These are phyloP conservation scores for Ochetophila trinervis DNA, from an alignment of 306 rosid genomes.

Conservation along the genomic window DNA sequence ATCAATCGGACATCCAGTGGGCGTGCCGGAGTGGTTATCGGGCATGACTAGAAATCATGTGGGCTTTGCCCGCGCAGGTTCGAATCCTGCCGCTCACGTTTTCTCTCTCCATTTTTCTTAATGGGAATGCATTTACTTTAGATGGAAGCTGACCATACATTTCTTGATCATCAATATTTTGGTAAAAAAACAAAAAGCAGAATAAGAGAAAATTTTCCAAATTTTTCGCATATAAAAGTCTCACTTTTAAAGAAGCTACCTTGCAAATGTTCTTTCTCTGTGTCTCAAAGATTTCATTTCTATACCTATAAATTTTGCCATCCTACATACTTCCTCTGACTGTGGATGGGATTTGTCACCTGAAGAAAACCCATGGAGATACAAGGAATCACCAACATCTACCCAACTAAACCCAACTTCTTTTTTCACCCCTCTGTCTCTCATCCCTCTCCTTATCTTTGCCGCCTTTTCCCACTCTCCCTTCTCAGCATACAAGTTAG, in stretches of 20 bases:
- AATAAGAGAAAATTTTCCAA: too few species aligned
- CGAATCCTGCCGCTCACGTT: slow-evolving; percentile 32
- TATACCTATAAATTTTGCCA: slow-evolving; percentile 57
- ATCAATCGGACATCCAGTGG: not conserved
- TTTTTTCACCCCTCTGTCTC: slow-evolving; percentile 67
- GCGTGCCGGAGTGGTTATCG: slow-evolving; percentile 37
- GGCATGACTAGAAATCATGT: slow-evolving; percentile 35
- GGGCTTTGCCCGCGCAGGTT: slow-evolving; percentile 36
- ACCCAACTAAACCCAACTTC: slow-evolving; percentile 85
- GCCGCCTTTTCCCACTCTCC: slow-evolving; percentile 89
- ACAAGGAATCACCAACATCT: slow-evolving; percentile 56
- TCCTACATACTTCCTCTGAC: slow-evolving; percentile 54
- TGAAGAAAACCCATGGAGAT: slow-evolving; percentile 71
- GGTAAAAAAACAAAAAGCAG: too few species aligned
- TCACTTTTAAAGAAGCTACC: not conserved
- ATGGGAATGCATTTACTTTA: not conserved
- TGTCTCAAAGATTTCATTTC: slow-evolving; percentile 55
- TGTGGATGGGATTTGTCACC: slow-evolving; percentile 66
- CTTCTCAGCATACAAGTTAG: slow-evolving; percentile 74
- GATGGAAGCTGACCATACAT: too few species aligned
- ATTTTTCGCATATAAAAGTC: too few species aligned
- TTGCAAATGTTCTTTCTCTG: slow-evolving; percentile 13
- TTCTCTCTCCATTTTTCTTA: not conserved
- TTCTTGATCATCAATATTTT: too few species aligned
- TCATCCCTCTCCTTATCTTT: slow-evolving; percentile 63